Conservation (phyloP, 257 asterid genomes). For the Solanum clarkiae region DNA sequence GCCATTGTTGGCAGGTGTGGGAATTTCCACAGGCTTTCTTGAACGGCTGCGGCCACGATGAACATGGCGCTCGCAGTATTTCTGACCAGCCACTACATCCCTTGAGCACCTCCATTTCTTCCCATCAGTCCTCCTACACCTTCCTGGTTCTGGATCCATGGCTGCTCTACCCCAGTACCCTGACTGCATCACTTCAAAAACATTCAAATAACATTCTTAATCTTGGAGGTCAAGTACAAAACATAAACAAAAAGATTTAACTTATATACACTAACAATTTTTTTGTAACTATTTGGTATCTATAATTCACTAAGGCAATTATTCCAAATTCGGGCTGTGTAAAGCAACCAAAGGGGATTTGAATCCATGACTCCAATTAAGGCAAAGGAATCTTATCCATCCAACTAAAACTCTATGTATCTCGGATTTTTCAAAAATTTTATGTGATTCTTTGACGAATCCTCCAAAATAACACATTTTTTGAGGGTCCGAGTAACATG, state of each 20-base stretch:
- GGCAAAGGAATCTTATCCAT: neutral
- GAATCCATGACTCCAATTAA: no score
- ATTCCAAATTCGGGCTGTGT: neutral
- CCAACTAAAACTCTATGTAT: neutral
- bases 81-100: slow-evolving; percentile 77
- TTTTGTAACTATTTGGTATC: neutral
- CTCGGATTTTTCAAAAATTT: neutral
- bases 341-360: neutral
- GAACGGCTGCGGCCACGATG: slow-evolving; percentile 97
- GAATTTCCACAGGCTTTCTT: slow-evolving; percentile 99
- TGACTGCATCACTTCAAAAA: slow-evolving; percentile 49
- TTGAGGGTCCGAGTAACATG: neutral
- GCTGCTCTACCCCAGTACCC: slow-evolving; percentile 70
- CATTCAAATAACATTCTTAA: neutral
- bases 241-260: neutral
- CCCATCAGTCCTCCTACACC: slow-evolving; percentile 94
- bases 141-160: slow-evolving; percentile 98
- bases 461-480: neutral
- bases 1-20: slow-evolving; percentile 28
- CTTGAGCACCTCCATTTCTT: slow-evolving; percentile 97
- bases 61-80: slow-evolving; percentile 92
- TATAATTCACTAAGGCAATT: neutral
- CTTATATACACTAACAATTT: neutral
- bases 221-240: neutral
- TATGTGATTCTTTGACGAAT: neutral